Percentiles rank a stretch among this genome's conserved stretches.
Conservation (phyloP, 495 filamentous ascomycete genomes). For the Polyplosphaeria fusca region DNA sequence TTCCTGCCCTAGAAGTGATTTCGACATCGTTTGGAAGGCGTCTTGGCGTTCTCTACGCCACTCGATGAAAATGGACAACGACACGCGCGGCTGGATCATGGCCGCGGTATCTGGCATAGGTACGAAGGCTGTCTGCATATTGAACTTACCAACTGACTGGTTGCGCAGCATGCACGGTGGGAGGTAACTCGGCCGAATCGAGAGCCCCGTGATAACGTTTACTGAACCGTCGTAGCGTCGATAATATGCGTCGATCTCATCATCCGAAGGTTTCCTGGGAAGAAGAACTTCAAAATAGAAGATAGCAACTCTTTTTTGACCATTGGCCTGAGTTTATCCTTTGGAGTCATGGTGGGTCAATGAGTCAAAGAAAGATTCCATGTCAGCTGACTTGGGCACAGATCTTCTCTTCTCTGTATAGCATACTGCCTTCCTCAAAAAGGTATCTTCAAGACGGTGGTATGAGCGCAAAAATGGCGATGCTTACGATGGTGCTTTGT, state of each 20-base stretch:
- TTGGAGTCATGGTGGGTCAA: constrained; percentile 87
- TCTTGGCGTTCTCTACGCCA: constrained; percentile 13
- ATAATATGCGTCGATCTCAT: constrained; percentile 85
- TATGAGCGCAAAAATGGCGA: constrained; percentile 61
- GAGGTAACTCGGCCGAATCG: constrained; percentile 14
- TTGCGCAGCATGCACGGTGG: constrained; percentile 24
- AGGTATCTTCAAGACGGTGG: constrained; percentile 68
- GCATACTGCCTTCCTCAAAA: constrained; percentile 85
- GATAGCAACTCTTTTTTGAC: constrained; percentile 86
- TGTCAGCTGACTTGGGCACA: constrained; percentile 40
- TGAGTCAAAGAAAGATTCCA: background rate
- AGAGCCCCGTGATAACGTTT: background rate
- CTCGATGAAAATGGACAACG: constrained; percentile 57
- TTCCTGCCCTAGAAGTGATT: too few species aligned
- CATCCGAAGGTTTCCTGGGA: constrained; percentile 65
- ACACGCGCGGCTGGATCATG: constrained; percentile 93
- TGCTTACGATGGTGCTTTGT: constrained; percentile 68
- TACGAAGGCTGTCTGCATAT: constrained; percentile 40
- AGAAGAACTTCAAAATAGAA: constrained; percentile 78
- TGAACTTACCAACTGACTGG: constrained; percentile 2
- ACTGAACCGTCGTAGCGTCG: constrained; percentile 54
- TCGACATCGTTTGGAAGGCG: too few species aligned
- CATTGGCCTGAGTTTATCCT: constrained; percentile 83
- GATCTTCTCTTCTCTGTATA: constrained; percentile 91
- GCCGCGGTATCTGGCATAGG: constrained; percentile 77